Evolutionary conservation across 2,329 filamentous ascomycete genomes (phyloP).

Genomic region (Aspergillus fischeri): DNA sequence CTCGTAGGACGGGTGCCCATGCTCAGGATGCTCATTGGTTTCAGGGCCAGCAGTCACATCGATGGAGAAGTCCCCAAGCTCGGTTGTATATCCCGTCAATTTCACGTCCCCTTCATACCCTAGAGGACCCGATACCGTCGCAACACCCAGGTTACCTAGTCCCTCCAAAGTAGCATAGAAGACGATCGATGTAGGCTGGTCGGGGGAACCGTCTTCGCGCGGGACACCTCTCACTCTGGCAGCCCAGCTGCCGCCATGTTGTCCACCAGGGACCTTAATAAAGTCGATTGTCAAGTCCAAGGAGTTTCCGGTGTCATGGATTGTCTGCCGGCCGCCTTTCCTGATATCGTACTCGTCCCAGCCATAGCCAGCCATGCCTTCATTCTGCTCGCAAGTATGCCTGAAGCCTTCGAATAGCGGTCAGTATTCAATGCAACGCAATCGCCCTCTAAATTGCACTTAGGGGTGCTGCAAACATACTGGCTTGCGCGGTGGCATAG

Average conservation of each 20-base stretch:
- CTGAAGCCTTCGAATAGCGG: constrained; percentile 62
- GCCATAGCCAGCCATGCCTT: constrained; percentile 90
- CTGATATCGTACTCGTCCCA: constrained; percentile 97
- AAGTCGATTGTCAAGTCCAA: constrained; percentile 92
- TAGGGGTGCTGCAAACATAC: constrained; percentile 49
- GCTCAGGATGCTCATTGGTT: constrained; percentile 55
- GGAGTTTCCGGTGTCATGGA: constrained; percentile 83
- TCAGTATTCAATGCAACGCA: constrained; percentile 11
- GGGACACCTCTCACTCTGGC: constrained; percentile 79
- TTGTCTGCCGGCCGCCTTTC: constrained; percentile 79
- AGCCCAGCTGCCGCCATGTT: constrained; percentile 86
- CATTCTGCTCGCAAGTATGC: constrained; percentile 93
- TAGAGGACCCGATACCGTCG: constrained; percentile 45
- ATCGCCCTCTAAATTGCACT: not conserved
- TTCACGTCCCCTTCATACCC: constrained; percentile 61
- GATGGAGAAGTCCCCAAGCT: constrained; percentile 76
- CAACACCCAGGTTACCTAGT: constrained; percentile 60
- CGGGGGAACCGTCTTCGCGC: constrained; percentile 61
- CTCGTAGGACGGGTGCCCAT: constrained; percentile 60
- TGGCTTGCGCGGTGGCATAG: constrained; percentile 68
- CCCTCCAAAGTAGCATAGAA: constrained; percentile 84
- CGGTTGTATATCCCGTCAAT: constrained; percentile 64
- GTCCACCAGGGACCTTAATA: constrained; percentile 83
- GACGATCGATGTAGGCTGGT: constrained; percentile 71
- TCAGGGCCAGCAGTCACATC: constrained; percentile 68